Base-by-base conservation (phyloP, 2,329 filamentous ascomycete species). In the Trichophyton rubrum region DNA sequence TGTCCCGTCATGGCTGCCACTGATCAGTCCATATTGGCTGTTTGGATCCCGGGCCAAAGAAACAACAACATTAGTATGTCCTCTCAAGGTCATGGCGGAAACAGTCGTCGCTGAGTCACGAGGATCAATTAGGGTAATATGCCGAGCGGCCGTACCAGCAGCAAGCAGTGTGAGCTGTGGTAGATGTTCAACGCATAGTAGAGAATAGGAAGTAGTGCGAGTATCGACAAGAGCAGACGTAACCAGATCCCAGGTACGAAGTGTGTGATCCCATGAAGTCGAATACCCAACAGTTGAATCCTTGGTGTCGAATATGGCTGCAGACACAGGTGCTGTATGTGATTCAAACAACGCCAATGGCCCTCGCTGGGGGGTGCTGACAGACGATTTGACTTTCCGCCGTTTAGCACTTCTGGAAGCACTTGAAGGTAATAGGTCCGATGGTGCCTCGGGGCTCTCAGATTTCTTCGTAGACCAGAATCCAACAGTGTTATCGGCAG, bases 51-150 rank as follows among this genome's bases (percentile, higher is more conserved):
- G 75, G 11, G 80, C 78, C 43, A 87, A 74, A n/a, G 77, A 75
- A 1, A 84, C 81, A 9, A 87, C 81, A 5, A 79, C 80, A 76
- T 96, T 96, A 62, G 84, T 84, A 76, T 97, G 92, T 0, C 92
- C 92, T 38, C 90, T 83, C 20, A 96, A 82, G n/a, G 90, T 96
- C 85, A 96, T 89, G 45, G 90, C 89, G 9, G 87, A 84, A 24
- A 92, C 88, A 1, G 85, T 82, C 1, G 85, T 82, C 2, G 90
- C 87, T 2, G 85, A 87, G 33, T 84, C 86, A 59, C 93, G 85
- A 2, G 92, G 92, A 72, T 99, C 93, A 66, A 97, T 83, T n/a
- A 99, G 81, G 0, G 90, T 92, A 70, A 99, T 88, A 75, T 95
- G 89, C 60, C 90, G 82, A 22, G 89, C 89, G 15, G 86, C 86